Conservation (phyloP, 805 yeast species). For the Lachancea fermentati region DNA sequence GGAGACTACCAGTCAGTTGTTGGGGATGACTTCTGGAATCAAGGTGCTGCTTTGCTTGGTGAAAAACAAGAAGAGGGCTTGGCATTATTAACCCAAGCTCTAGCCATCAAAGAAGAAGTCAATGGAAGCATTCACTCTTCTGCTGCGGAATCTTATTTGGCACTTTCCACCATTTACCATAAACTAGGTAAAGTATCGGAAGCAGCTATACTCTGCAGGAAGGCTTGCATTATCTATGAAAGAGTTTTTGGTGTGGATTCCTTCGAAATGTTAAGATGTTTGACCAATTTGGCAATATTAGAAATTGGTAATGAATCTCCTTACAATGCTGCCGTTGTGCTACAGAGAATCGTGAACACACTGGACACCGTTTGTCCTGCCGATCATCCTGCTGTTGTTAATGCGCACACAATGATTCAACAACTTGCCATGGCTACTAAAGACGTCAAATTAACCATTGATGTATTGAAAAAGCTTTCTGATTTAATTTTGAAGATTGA, state of each 20-base stretch:
- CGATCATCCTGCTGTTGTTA: conserved; percentile 62
- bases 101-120: conserved; percentile 72
- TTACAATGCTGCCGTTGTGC: conserved; percentile 55
- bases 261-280: conserved; percentile 63
- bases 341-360: conserved; percentile 51
- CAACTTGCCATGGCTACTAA: conserved; percentile 57
- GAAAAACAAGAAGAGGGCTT: conserved; percentile 52
- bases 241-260: conserved; percentile 79
- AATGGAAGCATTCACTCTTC: conserved; percentile 77
- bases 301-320: conserved; percentile 59
- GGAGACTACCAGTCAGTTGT: conserved; percentile 59
- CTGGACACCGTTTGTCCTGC: conserved; percentile 52
- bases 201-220: conserved; percentile 62
- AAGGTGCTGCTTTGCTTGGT: conserved; percentile 43
- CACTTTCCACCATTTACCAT: conserved; percentile 60
- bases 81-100: conserved; percentile 60
- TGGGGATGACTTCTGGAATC: conserved; percentile 70
- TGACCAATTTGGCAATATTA: conserved; percentile 66
- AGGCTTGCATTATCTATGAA: conserved; percentile 68
- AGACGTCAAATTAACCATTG: conserved; percentile 46
- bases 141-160: conserved; percentile 63
- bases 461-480: conserved; percentile 49
- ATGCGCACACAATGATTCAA: conserved; percentile 44
- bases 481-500: conserved; percentile 44
- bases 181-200: conserved; percentile 51